These are phyloP conservation scores for Lyophyllum decastes DNA, from an alignment of 768 basidiomycete species.

Conservation along the genomic window DNA sequence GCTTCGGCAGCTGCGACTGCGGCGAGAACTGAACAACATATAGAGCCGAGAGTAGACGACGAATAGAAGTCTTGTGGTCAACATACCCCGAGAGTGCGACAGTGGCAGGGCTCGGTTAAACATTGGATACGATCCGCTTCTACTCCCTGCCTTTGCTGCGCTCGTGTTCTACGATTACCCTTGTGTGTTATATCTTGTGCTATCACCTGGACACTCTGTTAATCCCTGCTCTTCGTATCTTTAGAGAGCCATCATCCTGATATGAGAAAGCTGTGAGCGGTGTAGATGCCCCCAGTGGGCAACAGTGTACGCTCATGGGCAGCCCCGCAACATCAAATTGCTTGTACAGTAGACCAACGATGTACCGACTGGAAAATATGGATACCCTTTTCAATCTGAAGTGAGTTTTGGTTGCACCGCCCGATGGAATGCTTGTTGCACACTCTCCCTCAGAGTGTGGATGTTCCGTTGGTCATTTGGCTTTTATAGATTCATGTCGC, in stretches of 20 bases:
- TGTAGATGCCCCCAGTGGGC: neutral
- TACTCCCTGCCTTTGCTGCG: constrained; percentile 3
- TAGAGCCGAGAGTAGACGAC: constrained; percentile 30
- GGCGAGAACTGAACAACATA: constrained; percentile 27
- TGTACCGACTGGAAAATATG: neutral
- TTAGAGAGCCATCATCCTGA: neutral
- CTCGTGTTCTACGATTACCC: constrained; percentile 9
- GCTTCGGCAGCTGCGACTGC: constrained; percentile 20
- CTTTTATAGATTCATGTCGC: no score
- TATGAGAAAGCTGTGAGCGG: neutral
- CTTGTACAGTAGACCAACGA: neutral
- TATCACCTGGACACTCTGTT: constrained; percentile 11
- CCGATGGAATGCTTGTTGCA: no score
- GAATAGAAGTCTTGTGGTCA: constrained; percentile 16
- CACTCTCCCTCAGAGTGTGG: no score
- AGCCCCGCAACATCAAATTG: neutral
- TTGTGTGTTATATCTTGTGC: constrained; percentile 14
- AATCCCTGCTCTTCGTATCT: constrained; percentile 1
- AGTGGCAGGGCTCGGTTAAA: constrained; percentile 1
- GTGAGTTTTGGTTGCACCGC: no score
- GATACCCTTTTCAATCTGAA: no score
- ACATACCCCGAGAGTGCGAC: neutral
- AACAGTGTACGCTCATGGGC: neutral
- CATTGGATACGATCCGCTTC: constrained; percentile 3
- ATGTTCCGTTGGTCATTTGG: no score